These are phyloP conservation scores for Cryphonectria nitschkei DNA, from an alignment of 2,329 filamentous ascomycete genomes.

Conservation along the genomic window DNA sequence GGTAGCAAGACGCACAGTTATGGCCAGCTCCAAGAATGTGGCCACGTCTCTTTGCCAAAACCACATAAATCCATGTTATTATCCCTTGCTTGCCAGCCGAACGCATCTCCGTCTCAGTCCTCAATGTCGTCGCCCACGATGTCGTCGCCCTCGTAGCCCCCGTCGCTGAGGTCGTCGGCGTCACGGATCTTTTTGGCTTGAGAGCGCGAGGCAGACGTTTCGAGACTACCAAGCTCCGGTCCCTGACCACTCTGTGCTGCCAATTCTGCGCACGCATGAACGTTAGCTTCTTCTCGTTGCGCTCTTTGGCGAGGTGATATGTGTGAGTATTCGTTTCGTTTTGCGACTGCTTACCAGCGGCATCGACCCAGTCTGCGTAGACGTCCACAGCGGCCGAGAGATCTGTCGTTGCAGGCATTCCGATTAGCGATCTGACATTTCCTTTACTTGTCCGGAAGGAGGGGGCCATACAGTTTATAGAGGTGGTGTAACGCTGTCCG, in stretches of 20 bases:
- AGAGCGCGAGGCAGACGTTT: slow-evolving; percentile 9
- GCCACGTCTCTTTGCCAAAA: slow-evolving; percentile 6
- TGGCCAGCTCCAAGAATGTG: slow-evolving; percentile 17
- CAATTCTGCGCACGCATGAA: not conserved
- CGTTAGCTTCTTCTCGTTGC: not conserved
- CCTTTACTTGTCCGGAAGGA: not conserved
- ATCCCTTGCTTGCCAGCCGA: not conserved
- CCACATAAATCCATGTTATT: not conserved
- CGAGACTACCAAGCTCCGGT: slow-evolving; percentile 18
- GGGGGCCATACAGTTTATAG: slow-evolving; percentile 76
- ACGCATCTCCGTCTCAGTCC: slow-evolving; percentile 45
- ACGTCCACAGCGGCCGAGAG: slow-evolving; percentile 92
- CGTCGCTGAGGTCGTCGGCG: slow-evolving; percentile 48
- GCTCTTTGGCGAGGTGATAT: not conserved
- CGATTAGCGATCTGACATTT: not conserved
- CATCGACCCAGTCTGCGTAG: slow-evolving; percentile 98
- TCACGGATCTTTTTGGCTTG: slow-evolving; percentile 30
- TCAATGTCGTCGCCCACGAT: slow-evolving; percentile 61
- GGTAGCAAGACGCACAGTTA: slow-evolving; percentile 8
- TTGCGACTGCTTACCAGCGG: slow-evolving; percentile 55
- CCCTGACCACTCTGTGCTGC: slow-evolving; percentile 20
- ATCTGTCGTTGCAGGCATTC: slow-evolving; percentile 54
- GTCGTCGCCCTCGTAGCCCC: slow-evolving; percentile 59
- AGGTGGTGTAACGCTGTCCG: slow-evolving; percentile 89
- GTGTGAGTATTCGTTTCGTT: not conserved